A percentile compares a stretch with the other conserved stretches of the same genome.
These are phyloP conservation scores for Artemisia annua DNA, from an alignment of 129 eudicot genomes.

Conservation along the genomic window DNA sequence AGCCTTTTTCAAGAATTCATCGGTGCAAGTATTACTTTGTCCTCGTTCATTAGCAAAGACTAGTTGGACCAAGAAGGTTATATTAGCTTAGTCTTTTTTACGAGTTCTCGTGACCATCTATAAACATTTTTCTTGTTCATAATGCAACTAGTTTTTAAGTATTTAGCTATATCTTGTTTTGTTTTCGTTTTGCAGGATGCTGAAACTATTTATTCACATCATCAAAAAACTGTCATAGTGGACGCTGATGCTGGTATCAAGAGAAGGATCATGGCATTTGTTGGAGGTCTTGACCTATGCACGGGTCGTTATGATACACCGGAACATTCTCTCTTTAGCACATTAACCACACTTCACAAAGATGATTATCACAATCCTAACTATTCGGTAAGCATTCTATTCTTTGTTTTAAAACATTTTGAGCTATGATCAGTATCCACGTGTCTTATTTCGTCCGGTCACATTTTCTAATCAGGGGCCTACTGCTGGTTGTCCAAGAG, in stretches of 20 bases:
- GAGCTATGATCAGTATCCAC: neutral
- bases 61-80: constrained; percentile 78
- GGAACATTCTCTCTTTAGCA: constrained; percentile 54
- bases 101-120: too few species aligned
- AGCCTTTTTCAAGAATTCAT: constrained; percentile 69
- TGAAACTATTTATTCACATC: constrained; percentile 65
- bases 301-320: constrained; percentile 79
- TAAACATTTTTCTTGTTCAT: too few species aligned
- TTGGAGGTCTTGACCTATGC: constrained; percentile 80
- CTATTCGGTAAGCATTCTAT: constrained; percentile 41
- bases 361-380: constrained; percentile 76
- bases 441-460: neutral
- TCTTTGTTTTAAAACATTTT: neutral
- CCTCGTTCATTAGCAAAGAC: constrained; percentile 61
- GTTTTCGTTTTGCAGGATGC: constrained; percentile 68
- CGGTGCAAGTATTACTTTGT: constrained; percentile 67
- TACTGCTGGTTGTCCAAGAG: constrained; percentile 72
- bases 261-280: constrained; percentile 67
- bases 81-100: too few species aligned
- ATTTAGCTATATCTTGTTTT: too few species aligned
- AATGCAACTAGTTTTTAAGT: too few species aligned
- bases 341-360: constrained; percentile 56
- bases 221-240: constrained; percentile 73
- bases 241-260: constrained; percentile 65
- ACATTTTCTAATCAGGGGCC: constrained; percentile 44